Percentiles rank a stretch among this genome's conserved stretches.
Evolutionary conservation across 2,329 filamentous ascomycete genomes (phyloP).

Genomic region (Parasarocladium wereldwijsianum): DNA sequence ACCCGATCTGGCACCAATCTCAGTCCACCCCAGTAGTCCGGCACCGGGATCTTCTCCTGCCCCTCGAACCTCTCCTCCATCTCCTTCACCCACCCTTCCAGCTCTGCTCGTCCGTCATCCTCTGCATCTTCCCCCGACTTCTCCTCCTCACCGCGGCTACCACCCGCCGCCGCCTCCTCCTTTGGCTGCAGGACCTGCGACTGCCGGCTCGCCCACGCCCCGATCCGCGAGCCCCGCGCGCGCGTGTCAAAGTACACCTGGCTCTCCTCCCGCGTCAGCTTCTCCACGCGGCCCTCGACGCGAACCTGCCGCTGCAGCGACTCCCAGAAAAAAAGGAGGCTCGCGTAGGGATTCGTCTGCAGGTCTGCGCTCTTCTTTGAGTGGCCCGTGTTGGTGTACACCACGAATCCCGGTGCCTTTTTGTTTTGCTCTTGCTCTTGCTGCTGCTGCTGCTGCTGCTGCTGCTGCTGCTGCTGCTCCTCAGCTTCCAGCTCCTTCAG

Average conservation of each 20-base stretch:
- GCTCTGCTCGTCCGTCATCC: conserved; percentile 55
- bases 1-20: conserved; percentile 72
- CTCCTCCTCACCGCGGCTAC: conserved; percentile 59
- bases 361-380: conserved; percentile 56
- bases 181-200: conserved; percentile 52
- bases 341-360: conserved; percentile 58
- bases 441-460: neutral
- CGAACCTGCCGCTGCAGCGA: conserved; percentile 77
- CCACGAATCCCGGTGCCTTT: conserved; percentile 57
- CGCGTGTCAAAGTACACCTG: conserved; percentile 52
- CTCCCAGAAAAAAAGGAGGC: conserved; percentile 84
- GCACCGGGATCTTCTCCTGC: conserved; percentile 69
- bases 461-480: conserved; percentile 9
- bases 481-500: conserved; percentile 77
- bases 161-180: conserved; percentile 41
- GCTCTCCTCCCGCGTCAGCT: conserved; percentile 56
- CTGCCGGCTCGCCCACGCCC: conserved; percentile 89
- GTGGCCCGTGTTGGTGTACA: conserved; percentile 88
- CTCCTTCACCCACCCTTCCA: conserved; percentile 67
- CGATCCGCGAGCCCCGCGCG: conserved; percentile 69
- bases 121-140: conserved; percentile 31
- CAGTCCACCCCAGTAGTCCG: conserved; percentile 88
- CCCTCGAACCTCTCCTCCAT: conserved; percentile 62
- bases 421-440: too few relatives aligned
- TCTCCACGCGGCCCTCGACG: conserved; percentile 63